phyloP scores from a whole-genome alignment of 495 filamentous ascomycete species.

The Neurospora intermedia region DNA sequence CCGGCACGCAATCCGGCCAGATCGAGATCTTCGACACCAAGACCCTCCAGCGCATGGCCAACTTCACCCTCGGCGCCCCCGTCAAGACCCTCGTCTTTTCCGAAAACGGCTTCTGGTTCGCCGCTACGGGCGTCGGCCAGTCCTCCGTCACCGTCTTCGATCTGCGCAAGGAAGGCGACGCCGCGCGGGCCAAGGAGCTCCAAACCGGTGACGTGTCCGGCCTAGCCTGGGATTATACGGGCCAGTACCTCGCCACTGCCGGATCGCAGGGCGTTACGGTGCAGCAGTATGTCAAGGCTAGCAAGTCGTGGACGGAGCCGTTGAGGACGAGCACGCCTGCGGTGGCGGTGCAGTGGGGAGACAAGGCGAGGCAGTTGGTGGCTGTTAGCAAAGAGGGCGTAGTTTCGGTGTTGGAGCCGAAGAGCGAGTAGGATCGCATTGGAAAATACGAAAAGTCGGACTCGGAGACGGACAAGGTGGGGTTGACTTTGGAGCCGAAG shows the following conservation, averaged over 20 bases:
- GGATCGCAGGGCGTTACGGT: constrained; percentile 76
- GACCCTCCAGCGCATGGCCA: constrained; percentile 56
- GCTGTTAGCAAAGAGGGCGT: constrained; percentile 63
- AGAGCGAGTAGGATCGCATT: constrained; percentile 7
- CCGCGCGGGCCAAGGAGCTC: constrained; percentile 62
- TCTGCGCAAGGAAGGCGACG: constrained; percentile 72
- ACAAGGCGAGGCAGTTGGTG: constrained; percentile 61
- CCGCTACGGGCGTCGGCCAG: constrained; percentile 59
- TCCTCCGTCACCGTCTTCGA: constrained; percentile 79
- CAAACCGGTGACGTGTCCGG: constrained; percentile 69
- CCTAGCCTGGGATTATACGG: constrained; percentile 86
- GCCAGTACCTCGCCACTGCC: constrained; percentile 78
- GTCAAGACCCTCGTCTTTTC: constrained; percentile 75
- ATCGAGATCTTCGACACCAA: constrained; percentile 83
- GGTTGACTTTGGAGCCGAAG: constrained; percentile 39
- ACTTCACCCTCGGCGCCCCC: constrained; percentile 54
- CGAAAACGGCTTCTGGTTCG: constrained; percentile 96
- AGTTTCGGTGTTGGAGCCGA: constrained; percentile 49
- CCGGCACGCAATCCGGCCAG: constrained; percentile 61
- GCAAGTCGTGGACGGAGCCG: constrained; percentile 83
- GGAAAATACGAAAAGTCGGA: background rate
- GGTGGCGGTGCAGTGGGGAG: constrained; percentile 66
- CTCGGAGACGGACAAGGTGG: background rate
- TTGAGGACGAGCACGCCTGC: constrained; percentile 64
- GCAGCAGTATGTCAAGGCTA: constrained; percentile 71